Base-by-base conservation (phyloP, 371 early-diverging fungal genomes). In the Rhizopus arrhizus region DNA sequence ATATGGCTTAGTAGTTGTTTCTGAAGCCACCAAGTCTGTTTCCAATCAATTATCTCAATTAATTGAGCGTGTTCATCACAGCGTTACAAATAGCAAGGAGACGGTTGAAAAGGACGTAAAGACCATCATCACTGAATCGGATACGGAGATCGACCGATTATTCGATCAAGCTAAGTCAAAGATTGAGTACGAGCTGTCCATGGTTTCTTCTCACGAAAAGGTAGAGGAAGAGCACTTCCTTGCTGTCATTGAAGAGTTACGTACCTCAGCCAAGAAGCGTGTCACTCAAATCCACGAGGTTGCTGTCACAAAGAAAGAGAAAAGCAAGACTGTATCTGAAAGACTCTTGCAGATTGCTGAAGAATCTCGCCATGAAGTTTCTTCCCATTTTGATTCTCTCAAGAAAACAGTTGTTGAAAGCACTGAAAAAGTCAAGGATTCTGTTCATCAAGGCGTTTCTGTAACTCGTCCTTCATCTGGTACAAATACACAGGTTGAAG, bases 161-260 rank as follows among this genome's bases (percentile, higher is more conserved):
- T 59, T 66, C 51, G 62, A 69, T 10, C 48, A 66, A 38, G 70
- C 70, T 46, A 61, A 69, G 53, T 22, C 15, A 9, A 73, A 73
- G 62, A 59, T 64, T 13, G 47, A 63, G 0, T 64, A 66, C 29
- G 58, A 69, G 12, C 40, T 66, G 4, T 52, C 63, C 3, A 62
- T 55, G 66, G 62, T 66, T 5, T 29, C 64, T 22, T 53, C 63
- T 36, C 50, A 59, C 29, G 62, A 66, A 40, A 62, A 66, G 34
- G 49, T 53, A 5, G 63, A 69, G 6, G 67, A 73, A 36, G 53
- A 66, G n/a, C 55, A 59, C 40, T 67, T 67, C 54, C 13, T 67
- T 45, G n/a, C 49, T 16, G 47, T 45, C 10, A 54, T 69, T 35
- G 69, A 69, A 36, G 43, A 58, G 11, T 49, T 69, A 5, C 64